Percentiles rank a stretch among this genome's conserved stretches.
These are phyloP conservation scores for Phytophthora palmivora DNA, from an alignment of 352 stramenopile genomes.

Conservation along the genomic window DNA sequence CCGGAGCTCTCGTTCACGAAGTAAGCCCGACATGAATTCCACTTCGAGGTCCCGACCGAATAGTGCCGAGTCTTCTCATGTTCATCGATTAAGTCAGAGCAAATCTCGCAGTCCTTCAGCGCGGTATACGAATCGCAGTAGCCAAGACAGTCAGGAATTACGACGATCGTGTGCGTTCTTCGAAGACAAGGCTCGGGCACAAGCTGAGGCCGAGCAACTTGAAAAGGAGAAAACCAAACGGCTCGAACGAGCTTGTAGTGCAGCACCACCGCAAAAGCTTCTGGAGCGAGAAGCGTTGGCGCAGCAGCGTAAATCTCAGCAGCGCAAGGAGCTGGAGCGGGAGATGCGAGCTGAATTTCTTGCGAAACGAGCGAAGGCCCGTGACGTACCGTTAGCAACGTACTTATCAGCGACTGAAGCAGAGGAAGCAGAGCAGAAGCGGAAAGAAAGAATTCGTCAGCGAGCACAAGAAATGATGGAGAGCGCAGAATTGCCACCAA, in stretches of 20 bases:
- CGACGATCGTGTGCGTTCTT: constrained; percentile 61
- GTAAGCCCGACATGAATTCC: constrained; percentile 14
- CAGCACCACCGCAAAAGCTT: constrained; percentile 55
- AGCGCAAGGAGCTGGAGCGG: constrained; percentile 41
- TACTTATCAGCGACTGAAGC: constrained; percentile 38
- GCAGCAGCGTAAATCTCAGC: constrained; percentile 47
- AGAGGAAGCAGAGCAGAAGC: constrained; percentile 43
- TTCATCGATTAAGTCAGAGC: constrained; percentile 11
- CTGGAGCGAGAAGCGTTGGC: constrained; percentile 59
- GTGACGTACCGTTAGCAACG: constrained; percentile 59
- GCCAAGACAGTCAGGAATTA: constrained; percentile 28
- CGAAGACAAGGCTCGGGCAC: constrained; percentile 58
- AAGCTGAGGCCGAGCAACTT: constrained; percentile 44
- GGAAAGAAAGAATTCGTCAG: constrained; percentile 59
- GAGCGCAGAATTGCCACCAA: constrained; percentile 49
- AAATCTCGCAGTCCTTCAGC: constrained; percentile 26
- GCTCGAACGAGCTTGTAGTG: constrained; percentile 52
- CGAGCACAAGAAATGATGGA: constrained; percentile 57
- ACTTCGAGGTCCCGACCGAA: constrained; percentile 1
- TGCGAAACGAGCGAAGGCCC: constrained; percentile 51
- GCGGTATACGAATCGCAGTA: constrained; percentile 21
- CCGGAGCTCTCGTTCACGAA: constrained; percentile 22
- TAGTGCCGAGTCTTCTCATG: constrained; percentile 21
- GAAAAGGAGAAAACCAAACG: constrained; percentile 35
- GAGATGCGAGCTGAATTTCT: constrained; percentile 48